Evolutionary conservation across 371 early-diverging fungal species (phyloP), one percentile per base, ranked within the genome.

Genomic region (Mucor circinelloides): DNA sequence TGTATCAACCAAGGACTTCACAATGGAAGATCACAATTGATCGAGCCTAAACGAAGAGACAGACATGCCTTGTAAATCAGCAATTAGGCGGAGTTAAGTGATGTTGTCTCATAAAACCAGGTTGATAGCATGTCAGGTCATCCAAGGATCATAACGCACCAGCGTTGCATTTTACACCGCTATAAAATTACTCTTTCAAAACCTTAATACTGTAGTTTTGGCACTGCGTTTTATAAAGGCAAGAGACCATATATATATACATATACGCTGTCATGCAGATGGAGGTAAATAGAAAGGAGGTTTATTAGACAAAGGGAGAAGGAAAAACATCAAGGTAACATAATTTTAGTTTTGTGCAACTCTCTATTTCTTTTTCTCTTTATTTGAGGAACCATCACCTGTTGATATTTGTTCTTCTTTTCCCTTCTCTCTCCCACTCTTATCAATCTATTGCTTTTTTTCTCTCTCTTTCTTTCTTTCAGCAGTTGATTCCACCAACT

Each of bases 261-360:
- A 21, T 21, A 48, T 8, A 21, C 3, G 6, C 10, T 21, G 21
- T 48, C 19, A 48, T 48, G 48, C 48, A 48, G 21, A 48, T 21
- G 19, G 21, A 44, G 19, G 1, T n/a, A 19, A 44, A 1, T 7
- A 44, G 21, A 48, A 46, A 48, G 48, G 48, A 48, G 48, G 48
- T 48, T 23, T 7, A 48, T 9, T 23, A 8, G 9, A 19, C 0
- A 6, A 48, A 48, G 9, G 48, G 48, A 21, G 9, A 21, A 23
- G 19, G 48, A 19, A 9, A 48, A 6, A 21, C n/a, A 34, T 9
- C 9, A 23, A 48, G 48, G 48, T 48, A 48, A 48, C 48, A 48
- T 48, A 48, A 48, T 48, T 48, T 48, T 48, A 48, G 48, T 48
- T 48, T 48, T 48, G 48, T 48, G 48, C 48, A 48, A 48, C 48